Evolutionary conservation across 306 rosid species (phyloP).

Genomic region (Clitoria ternatea): DNA sequence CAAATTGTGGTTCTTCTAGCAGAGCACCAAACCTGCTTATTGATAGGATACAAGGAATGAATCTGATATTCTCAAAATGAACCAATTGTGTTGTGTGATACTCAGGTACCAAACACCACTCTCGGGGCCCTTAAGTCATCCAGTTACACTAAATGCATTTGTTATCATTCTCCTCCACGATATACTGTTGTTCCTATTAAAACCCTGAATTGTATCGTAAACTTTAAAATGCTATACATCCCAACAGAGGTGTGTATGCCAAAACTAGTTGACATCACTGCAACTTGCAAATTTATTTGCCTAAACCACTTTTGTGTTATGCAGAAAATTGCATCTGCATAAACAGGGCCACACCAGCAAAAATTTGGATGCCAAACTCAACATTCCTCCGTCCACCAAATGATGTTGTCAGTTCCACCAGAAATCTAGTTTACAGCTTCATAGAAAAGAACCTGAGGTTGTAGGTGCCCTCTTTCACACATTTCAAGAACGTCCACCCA

Average conservation of each 20-base stretch:
- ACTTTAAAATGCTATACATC: conserved; percentile 38
- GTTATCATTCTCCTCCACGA: conserved; percentile 33
- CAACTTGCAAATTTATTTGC: conserved; percentile 32
- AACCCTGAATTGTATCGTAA: conserved; percentile 42
- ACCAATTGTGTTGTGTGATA: conserved; percentile 21
- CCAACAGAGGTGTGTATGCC: conserved; percentile 37
- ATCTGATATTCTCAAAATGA: conserved; percentile 25
- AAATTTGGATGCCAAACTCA: conserved; percentile 32
- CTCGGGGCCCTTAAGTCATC: conserved; percentile 35
- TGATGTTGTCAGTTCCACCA: conserved; percentile 34
- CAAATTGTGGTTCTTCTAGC: conserved; percentile 18
- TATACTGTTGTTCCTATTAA: conserved; percentile 39
- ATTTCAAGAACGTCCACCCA: conserved; percentile 77
- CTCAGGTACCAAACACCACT: conserved; percentile 28
- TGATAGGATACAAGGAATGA: conserved; percentile 44
- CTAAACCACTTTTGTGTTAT: conserved; percentile 25
- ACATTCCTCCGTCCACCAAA: conserved; percentile 33
- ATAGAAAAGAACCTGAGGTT: conserved; percentile 96
- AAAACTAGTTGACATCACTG: conserved; percentile 35
- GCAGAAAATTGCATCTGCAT: conserved; percentile 42
- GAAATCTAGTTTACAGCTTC: conserved; percentile 80
- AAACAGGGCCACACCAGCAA: conserved; percentile 32
- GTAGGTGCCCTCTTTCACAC: conserved; percentile 94
- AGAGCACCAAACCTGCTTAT: conserved; percentile 41
- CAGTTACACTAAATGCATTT: conserved; percentile 23